Base-by-base conservation (phyloP, 305 asterid genomes). In the Fraxinus platypoda region DNA sequence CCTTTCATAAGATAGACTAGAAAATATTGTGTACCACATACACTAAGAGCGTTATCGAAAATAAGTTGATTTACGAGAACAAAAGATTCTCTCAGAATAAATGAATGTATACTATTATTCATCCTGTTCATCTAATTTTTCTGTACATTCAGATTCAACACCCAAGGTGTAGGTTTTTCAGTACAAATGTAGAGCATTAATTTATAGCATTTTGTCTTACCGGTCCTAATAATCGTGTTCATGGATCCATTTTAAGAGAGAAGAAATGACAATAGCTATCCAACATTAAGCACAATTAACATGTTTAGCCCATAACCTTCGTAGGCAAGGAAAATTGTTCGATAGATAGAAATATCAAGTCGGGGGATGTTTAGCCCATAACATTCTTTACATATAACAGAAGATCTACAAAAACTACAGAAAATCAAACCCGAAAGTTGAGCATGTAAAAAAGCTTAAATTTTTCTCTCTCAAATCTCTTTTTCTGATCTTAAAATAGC, bases 401-500 rank as follows among this genome's bases (percentile, higher is more conserved):
- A 28, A 30, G 37, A 70, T 30, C 11, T 68, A 30, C 74, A 26
- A 26, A 66, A 28, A 28, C 74, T 68, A 68, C 6, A 68, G 23
- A 70, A 30, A 70, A 30, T 30, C 35, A 12, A 64, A 64, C 34
- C 34, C 43, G 1, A 8, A 31, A 17, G 75, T 71, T 71, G n/a
- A 30, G 8, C 75, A 31, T 2, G 43, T 31, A 25, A 30, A 71
- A 70, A 30, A 6, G 75, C 75, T 71, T 31, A 77, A 38, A 54
- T 54, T 21, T 52, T 12, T 41, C 78, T n/a, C n/a, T 38, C 81
- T 88, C 77, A 73, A 73, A 73, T n/a, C 49, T 34, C 77, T 1
- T 34, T 73, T n/a, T 73, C 85, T 3, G 98, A 89, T 85, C 98
- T 91, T n/a, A 73, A 35, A 73, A 73, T 11, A 78, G 97, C 93